These are phyloP conservation scores for Debaryomycetaceae sp. DNA, from an alignment of 1,139 yeast species.

Conservation along the genomic window DNA sequence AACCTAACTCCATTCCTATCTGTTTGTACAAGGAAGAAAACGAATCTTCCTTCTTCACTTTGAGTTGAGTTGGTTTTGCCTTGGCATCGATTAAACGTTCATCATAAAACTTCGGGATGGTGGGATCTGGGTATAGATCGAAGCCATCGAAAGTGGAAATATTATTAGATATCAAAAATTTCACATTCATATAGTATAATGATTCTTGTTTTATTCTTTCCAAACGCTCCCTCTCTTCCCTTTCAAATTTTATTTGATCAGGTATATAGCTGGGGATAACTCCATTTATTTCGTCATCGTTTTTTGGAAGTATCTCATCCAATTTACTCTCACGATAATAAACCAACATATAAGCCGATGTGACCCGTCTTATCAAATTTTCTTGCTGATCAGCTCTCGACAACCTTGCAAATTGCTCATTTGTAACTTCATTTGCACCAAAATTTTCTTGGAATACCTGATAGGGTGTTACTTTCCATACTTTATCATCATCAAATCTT, in stretches of 20 bases:
- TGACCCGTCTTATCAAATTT: constrained; percentile 68
- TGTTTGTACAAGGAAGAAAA: constrained; percentile 48
- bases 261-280: constrained; percentile 69
- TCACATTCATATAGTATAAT: constrained; percentile 64
- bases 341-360: constrained; percentile 96
- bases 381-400: constrained; percentile 61
- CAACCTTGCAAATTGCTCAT: constrained; percentile 45
- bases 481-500: constrained; percentile 92
- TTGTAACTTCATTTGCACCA: constrained; percentile 67
- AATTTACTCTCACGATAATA: constrained; percentile 69
- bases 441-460: constrained; percentile 92
- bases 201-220: constrained; percentile 75
- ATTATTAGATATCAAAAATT: constrained; percentile 49
- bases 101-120: constrained; percentile 42
- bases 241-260: constrained; percentile 59
- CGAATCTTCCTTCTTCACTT: constrained; percentile 56
- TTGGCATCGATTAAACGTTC: constrained; percentile 44
- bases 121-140: constrained; percentile 68
- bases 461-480: constrained; percentile 75
- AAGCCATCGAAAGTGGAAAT: constrained; percentile 66
- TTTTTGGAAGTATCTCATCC: constrained; percentile 55
- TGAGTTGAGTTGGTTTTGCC: constrained; percentile 50
- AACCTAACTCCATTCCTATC: constrained; percentile 46
- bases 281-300: constrained; percentile 40
- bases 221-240: constrained; percentile 49